Conservation (phyloP, 495 filamentous ascomycete species). For the Daldinia decipiens region DNA sequence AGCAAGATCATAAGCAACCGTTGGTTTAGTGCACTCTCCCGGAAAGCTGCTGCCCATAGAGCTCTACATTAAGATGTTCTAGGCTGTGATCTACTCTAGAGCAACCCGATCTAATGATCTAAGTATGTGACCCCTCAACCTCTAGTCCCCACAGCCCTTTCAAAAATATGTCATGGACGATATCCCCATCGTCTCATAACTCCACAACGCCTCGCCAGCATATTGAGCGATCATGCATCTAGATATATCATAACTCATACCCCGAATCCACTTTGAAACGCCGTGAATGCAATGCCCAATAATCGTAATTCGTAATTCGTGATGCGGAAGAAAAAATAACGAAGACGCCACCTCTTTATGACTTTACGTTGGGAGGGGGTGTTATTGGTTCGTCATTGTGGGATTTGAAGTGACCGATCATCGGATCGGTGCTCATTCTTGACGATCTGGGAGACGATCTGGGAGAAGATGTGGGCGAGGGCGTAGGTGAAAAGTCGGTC, state of each 20-base stretch:
- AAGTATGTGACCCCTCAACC: background rate
- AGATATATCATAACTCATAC: background rate
- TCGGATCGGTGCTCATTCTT: conserved; percentile 27
- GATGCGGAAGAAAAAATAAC: background rate
- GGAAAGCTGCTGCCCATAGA: background rate
- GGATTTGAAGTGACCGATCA: conserved; percentile 12
- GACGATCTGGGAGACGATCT: conserved; percentile 44
- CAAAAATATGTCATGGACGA: background rate
- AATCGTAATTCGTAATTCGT: conserved; percentile 37
- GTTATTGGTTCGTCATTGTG: conserved; percentile 21
- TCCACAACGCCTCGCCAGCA: conserved; percentile 3
- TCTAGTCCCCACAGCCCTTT: background rate
- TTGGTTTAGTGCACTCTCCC: no score
- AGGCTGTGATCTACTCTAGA: background rate
- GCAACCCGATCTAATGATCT: background rate
- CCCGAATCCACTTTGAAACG: background rate
- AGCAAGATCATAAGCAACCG: no score
- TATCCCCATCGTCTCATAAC: background rate
- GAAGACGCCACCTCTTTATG: background rate
- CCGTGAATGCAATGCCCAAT: conserved; percentile 27
- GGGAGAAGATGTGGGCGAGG: conserved; percentile 28
- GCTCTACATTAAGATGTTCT: background rate
- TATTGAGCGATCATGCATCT: conserved; percentile 6
- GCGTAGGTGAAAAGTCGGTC: conserved; percentile 14
- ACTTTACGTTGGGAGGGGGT: conserved; percentile 31